phyloP scores from a whole-genome alignment of 2,329 filamentous ascomycete species.

The Cryphonectria radicalis region DNA sequence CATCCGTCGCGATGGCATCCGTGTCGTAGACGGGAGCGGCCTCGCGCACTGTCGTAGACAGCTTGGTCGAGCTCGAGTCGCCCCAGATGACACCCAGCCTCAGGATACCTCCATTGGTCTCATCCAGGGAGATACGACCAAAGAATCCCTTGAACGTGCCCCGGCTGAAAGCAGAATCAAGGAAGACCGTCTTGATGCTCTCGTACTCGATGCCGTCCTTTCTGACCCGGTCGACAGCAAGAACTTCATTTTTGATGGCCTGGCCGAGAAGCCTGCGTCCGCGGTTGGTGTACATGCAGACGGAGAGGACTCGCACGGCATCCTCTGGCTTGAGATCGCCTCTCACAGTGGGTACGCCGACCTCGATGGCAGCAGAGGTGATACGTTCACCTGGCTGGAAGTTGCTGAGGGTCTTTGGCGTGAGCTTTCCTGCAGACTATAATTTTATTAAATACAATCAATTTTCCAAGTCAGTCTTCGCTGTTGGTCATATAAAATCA shows the following conservation, averaged over 20 bases:
- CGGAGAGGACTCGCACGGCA: neutral
- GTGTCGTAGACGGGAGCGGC: conserved; percentile 12
- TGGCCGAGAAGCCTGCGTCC: conserved; percentile 4
- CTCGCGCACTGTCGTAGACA: neutral
- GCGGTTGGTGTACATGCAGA: conserved; percentile 12
- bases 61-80: conserved; percentile 8
- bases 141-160: conserved; percentile 13
- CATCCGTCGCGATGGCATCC: neutral
- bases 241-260: conserved; percentile 6
- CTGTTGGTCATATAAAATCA: neutral
- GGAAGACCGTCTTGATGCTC: neutral
- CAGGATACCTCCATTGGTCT: neutral
- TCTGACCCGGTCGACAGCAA: neutral
- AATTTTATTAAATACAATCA: neutral
- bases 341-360: neutral
- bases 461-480: neutral
- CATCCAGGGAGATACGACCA: neutral
- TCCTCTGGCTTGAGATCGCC: neutral
- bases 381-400: neutral
- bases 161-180: neutral
- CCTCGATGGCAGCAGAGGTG: conserved; percentile 6
- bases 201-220: conserved; percentile 10
- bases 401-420: neutral
- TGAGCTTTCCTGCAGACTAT: neutral
- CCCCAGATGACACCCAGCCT: conserved; percentile 7